Evolutionary conservation across 345 rosid species (phyloP), one percentile per base, ranked within the genome.

Genomic region (Zanthoxylum bungeanum): DNA sequence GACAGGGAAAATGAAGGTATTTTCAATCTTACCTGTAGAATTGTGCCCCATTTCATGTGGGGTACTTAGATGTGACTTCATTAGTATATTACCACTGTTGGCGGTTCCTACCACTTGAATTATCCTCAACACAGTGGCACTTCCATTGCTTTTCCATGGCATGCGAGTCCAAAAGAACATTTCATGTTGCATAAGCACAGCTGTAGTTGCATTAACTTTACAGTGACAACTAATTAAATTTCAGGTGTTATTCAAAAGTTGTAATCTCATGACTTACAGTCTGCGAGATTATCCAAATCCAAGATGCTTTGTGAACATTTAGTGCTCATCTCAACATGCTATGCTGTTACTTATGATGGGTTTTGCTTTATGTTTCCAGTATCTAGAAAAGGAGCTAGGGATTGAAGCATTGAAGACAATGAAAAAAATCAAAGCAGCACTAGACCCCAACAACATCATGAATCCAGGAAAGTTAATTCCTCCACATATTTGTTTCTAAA

Each of bases 401-500:
- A 76, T 85, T 27, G 98, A 90, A 84, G 88, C 88, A 44, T 77
- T 94, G 73, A 81, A 80, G 85, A 90, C 91, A 0, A 92, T 94
- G 98, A 94, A 87, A 78, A 85, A 71, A 80, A 90, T 94, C 51
- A 94, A 92, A 84, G 75, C 71, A 33, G 85, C 91, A 0, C 76
- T 94, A 73, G 98, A 92, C 78, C 98, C 97, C 17, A 90, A 92
- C 79, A 75, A 86, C 68, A 92, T 92, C 69, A 92, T 94, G 97
- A 94, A 94, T 74, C 98, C 97, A 12, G 98, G 97, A 77, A 94
- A 94, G 87, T 81, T 94, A 25, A 92, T 94, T 66, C 98, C 97
- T 51, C 90, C 98, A 19, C 97, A 94, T 74, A 83, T 92, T 40
- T 94, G 97, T 76, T 83, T 86, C 73, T 92, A 80, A 76, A 46